Evolutionary conservation across 176 grass and related monocot species (phyloP).

Genomic region (Cenchrus purpureus): DNA sequence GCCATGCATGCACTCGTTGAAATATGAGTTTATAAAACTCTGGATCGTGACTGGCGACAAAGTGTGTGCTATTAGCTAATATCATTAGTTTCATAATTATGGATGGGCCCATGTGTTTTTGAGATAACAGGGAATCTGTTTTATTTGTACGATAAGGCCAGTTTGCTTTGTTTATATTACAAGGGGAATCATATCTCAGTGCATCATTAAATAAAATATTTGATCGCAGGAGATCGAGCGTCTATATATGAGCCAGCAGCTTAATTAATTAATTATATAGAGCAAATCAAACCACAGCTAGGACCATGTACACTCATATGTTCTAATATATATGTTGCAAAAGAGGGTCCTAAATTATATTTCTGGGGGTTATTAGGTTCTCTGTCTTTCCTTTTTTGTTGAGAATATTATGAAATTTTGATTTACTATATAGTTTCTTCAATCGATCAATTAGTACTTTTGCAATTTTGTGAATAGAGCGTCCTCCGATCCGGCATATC

Average conservation of each 20-base stretch:
- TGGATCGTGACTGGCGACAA: constrained; percentile 3
- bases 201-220: constrained; percentile 8
- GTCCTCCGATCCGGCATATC: too few species aligned
- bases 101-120: constrained; percentile 25
- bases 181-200: constrained; percentile 29
- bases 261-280: too few species aligned
- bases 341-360: too few species aligned
- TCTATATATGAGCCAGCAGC: background rate
- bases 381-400: too few species aligned
- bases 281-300: too few species aligned
- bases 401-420: too few species aligned
- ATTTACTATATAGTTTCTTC: too few species aligned
- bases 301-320: too few species aligned
- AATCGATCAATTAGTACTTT: too few species aligned
- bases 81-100: background rate
- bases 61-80: constrained; percentile 1
- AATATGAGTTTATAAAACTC: background rate
- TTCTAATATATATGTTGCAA: too few species aligned
- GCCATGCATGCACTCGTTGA: background rate
- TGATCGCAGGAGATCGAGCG: background rate
- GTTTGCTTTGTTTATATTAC: constrained; percentile 8
- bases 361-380: too few species aligned
- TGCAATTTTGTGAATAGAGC: too few species aligned
- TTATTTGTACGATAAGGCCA: background rate
- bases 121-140: constrained; percentile 36